Conservation (phyloP, 495 filamentous ascomycete species). For the Emericellopsis terricola region DNA sequence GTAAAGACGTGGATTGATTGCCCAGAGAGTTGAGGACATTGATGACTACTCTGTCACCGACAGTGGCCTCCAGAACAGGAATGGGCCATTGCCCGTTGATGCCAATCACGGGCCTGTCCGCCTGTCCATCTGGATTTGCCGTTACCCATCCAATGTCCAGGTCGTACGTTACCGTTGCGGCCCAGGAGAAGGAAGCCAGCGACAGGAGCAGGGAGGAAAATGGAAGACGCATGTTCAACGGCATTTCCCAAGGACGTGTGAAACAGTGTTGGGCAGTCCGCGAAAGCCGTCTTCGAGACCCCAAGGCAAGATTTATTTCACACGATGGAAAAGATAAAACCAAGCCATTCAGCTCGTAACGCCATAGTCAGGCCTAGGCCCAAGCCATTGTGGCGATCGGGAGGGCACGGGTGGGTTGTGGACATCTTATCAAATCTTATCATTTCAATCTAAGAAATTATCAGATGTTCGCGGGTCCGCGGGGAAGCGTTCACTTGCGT, state of each 20-base stretch:
- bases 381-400: no score
- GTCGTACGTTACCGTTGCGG: slow-evolving; percentile 52
- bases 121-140: slow-evolving; percentile 60
- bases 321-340: no score
- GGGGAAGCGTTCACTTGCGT: no score
- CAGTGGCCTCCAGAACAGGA: slow-evolving; percentile 45
- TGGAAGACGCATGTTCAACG: slow-evolving; percentile 1
- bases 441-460: no score
- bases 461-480: no score
- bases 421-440: no score
- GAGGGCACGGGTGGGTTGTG: no score
- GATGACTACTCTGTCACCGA: slow-evolving; percentile 55
- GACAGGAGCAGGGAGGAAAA: slow-evolving; percentile 13
- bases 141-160: slow-evolving; percentile 69
- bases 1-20: slow-evolving; percentile 49
- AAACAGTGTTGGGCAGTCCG: no score
- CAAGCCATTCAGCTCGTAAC: no score
- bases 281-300: no score
- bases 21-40: slow-evolving; percentile 57
- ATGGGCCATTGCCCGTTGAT: slow-evolving; percentile 73
- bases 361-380: no score
- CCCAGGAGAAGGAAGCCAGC: slow-evolving; percentile 16
- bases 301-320: no score
- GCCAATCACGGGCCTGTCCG: slow-evolving; percentile 50
- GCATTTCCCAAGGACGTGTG: neutral